These are phyloP conservation scores for Skeletonema costatum DNA, from an alignment of 108 stramenopile genomes.

Conservation along the genomic window DNA sequence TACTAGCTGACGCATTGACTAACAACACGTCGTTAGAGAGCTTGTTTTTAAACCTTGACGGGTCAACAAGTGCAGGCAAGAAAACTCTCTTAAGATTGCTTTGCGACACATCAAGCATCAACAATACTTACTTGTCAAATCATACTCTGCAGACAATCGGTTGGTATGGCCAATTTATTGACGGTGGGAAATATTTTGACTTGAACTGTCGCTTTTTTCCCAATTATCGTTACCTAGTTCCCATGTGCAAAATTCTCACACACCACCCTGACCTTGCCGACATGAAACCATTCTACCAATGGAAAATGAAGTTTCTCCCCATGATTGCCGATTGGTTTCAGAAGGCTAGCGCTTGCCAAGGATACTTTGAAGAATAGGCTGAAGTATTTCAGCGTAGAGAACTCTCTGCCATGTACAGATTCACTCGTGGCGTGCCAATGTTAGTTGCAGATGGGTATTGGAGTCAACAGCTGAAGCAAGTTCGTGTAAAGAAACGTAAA, in stretches of 20 bases:
- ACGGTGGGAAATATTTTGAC: too few species aligned
- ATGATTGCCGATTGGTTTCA: not conserved
- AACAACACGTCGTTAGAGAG: too few species aligned
- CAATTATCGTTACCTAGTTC: too few species aligned
- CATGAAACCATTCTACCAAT: not conserved
- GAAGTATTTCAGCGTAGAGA: not conserved
- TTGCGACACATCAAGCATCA: not conserved
- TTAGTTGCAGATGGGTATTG: not conserved
- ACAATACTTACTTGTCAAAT: not conserved
- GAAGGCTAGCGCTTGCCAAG: not conserved
- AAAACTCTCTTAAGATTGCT: too few species aligned
- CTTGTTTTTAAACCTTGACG: too few species aligned
- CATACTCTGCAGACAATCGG: not conserved
- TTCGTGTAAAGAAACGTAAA: too few species aligned
- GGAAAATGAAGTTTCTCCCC: not conserved
- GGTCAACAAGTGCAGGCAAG: too few species aligned
- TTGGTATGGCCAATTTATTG: not conserved
- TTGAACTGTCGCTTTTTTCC: too few species aligned
- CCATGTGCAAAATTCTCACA: not conserved
- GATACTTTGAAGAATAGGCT: not conserved
- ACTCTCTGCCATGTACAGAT: not conserved
- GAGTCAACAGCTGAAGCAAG: not conserved
- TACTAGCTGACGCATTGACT: not conserved
- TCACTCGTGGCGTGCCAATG: not conserved
- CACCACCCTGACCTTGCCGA: not conserved